A percentile compares a stretch with the other conserved stretches of the same genome.
Evolutionary conservation across 2,329 filamentous ascomycete genomes (phyloP).

Genomic region (Ascomycota sp.): DNA sequence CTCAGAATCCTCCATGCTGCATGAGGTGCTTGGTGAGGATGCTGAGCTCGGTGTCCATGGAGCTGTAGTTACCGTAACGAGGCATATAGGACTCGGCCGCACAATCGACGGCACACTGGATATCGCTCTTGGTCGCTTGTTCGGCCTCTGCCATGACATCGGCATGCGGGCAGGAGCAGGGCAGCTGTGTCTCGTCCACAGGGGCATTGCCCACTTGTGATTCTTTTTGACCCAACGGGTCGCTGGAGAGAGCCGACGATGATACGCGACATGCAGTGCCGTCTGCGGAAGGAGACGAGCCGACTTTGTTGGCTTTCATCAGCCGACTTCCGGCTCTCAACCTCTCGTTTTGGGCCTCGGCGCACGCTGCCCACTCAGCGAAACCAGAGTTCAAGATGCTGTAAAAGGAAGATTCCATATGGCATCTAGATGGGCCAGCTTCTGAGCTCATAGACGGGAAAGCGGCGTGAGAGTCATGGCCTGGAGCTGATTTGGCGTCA

Average conservation of each 20-base stretch:
- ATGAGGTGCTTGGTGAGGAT: conserved; percentile 2
- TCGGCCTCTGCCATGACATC: conserved; percentile 1
- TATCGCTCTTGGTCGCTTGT: not conserved
- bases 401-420: conserved; percentile 3
- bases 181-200: not conserved
- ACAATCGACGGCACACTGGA: not conserved
- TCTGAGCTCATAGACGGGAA: conserved; percentile 1
- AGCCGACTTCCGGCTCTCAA: not conserved
- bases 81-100: conserved; percentile 1
- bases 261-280: conserved; percentile 1
- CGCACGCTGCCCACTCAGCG: conserved; percentile 3
- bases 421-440: conserved; percentile 2
- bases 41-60: conserved; percentile 3
- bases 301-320: not conserved
- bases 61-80: conserved; percentile 2
- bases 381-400: conserved; percentile 3
- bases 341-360: conserved; percentile 2
- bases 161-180: not conserved
- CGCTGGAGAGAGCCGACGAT: not conserved
- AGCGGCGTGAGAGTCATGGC: conserved; percentile 1
- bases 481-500: too few species aligned
- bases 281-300: not conserved
- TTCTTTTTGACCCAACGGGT: not conserved
- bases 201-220: not conserved
- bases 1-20: conserved; percentile 1